Percentiles rank a stretch among this genome's conserved stretches.
Conservation (phyloP, 352 stramenopile genomes). For the Blastocystis sp. region DNA sequence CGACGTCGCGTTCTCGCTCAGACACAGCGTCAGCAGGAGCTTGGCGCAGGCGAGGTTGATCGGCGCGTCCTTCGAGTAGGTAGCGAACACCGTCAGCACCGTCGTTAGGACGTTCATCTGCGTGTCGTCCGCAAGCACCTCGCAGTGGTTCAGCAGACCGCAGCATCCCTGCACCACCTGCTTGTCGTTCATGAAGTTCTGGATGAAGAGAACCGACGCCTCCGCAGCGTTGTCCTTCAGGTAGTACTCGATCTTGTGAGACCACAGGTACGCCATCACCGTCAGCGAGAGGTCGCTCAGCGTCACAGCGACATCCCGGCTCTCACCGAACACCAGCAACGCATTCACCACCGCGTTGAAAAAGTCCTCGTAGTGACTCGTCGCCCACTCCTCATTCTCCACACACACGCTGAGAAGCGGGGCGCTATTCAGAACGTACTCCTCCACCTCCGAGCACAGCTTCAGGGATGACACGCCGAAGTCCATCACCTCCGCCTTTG, state of each 20-base stretch:
- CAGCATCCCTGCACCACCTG: slow-evolving; percentile 43
- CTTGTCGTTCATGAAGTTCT: slow-evolving; percentile 48
- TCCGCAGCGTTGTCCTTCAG: slow-evolving; percentile 28
- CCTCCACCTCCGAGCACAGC: slow-evolving; percentile 19
- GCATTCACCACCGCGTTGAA: slow-evolving; percentile 1
- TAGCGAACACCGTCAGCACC: not conserved
- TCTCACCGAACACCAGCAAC: slow-evolving; percentile 27
- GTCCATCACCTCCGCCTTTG: slow-evolving; percentile 31
- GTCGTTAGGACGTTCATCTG: slow-evolving; percentile 27
- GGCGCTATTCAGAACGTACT: not conserved
- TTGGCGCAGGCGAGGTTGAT: slow-evolving; percentile 37
- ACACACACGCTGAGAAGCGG: slow-evolving; percentile 3
- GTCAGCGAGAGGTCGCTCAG: slow-evolving; percentile 9
- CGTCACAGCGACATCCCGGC: not conserved
- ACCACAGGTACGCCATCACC: slow-evolving; percentile 46
- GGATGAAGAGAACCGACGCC: not conserved
- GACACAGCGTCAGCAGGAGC: slow-evolving; percentile 13
- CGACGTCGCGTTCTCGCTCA: not conserved
- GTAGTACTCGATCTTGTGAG: slow-evolving; percentile 35
- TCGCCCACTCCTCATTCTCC: slow-evolving; percentile 31
- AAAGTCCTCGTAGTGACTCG: not conserved
- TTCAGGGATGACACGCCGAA: slow-evolving; percentile 1
- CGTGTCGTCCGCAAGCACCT: slow-evolving; percentile 37
- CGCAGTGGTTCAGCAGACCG: slow-evolving; percentile 20
- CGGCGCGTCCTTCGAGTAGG: slow-evolving; percentile 44